Evolutionary conservation across 2,329 filamentous ascomycete genomes (phyloP), one percentile per base, ranked within the genome.

Genomic region (Talaromyces sp.): DNA sequence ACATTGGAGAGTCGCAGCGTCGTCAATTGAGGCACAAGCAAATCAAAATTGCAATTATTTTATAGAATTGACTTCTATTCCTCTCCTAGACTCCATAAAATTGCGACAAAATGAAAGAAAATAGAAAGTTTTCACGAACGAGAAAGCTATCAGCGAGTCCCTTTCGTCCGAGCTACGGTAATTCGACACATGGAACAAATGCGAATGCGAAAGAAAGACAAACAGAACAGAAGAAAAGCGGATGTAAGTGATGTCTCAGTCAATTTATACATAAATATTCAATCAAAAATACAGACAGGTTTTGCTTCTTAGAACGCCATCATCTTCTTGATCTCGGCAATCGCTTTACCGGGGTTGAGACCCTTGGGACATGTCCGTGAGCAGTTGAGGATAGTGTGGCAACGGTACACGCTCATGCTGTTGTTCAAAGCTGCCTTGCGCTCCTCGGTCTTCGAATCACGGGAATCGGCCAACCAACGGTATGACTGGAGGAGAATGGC

Each of bases 341-440:
- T 96, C 19, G 95, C 95, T 77, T 92, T 85, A 70, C 92, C 95
- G 22, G 95, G 95, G 85, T 99, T 99, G 73, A 99, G 82, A 54
- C 95, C 95, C 91, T 99, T 99, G 77, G 95, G 95, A 82, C 95
- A 99, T 64, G 94, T 97, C 80, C 92, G 86, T 71, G 93, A 94
- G 88, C 94, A 99, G 87, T 99, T 99, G 73, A 99, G 88, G 77
- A 99, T 99, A 69, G 95, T 99, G 85, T 99, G 95, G 86, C 95
- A 99, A 76, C 95, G 88, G 87, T 99, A 99, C 80, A 99, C 79
- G 81, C 91, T 96, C 95, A 99, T 99, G 77, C 90, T 95, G 87
- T 99, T 99, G 82, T 99, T 94, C 72, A 99, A 86, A 66, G 90
- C 91, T 70, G 89, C 88, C 86, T 95, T 95, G 78, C 95, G 90